Percentiles rank a stretch among this genome's conserved stretches.
phyloP scores from a whole-genome alignment of 1,284 basidiomycete genomes.

The Papiliotrema nemorosa region DNA sequence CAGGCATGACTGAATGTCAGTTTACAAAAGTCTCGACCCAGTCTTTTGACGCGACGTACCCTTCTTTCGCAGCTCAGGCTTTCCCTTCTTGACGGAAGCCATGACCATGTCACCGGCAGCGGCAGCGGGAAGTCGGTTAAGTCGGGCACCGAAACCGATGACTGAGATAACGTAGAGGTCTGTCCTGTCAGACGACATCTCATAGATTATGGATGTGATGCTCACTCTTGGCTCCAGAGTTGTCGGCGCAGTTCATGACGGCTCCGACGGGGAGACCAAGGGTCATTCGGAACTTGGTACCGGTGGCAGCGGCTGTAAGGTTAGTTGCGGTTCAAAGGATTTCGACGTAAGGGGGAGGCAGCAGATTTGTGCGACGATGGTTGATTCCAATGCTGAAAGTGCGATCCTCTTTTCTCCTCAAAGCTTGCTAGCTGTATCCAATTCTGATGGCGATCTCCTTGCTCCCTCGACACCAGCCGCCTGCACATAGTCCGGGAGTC shows the following conservation, averaged over 20 bases:
- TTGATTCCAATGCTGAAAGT: no score
- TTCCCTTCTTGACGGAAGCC: constrained; percentile 99
- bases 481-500: background rate
- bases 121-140: constrained; percentile 97
- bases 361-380: no score
- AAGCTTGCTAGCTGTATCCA: background rate
- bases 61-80: constrained; percentile 99
- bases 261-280: constrained; percentile 94
- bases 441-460: background rate
- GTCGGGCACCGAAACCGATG: constrained; percentile 83
- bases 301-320: constrained; percentile 55
- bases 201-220: constrained; percentile 3
- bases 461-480: background rate
- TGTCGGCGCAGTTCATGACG: constrained; percentile 99
- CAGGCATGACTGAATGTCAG: constrained; percentile 75
- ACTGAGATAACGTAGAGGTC: constrained; percentile 53
- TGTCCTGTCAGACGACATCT: constrained; percentile 5
- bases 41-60: constrained; percentile 60
- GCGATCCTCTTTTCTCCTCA: background rate
- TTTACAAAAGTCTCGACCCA: background rate
- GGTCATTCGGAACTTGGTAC: constrained; percentile 97
- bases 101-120: constrained; percentile 99
- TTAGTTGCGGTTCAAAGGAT: constrained; percentile 6
- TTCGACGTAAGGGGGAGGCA: no score
- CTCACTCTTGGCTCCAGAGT: constrained; percentile 91